Evolutionary conservation across 2,329 filamentous ascomycete genomes (phyloP).

Genomic region (Venturia asperata): DNA sequence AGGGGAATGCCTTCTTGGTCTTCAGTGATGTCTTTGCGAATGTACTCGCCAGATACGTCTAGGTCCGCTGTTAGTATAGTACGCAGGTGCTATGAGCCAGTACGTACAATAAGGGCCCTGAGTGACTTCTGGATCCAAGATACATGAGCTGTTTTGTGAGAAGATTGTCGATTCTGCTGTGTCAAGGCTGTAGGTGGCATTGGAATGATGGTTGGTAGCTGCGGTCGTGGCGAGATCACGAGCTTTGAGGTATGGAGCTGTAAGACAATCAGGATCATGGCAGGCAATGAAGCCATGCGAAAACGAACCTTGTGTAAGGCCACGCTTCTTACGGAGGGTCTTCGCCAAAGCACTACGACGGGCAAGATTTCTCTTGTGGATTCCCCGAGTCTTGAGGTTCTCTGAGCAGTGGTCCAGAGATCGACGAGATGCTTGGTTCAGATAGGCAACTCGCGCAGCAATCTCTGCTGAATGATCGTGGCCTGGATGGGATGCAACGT

Average conservation of each 20-base stretch:
- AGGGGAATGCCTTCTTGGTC: constrained; percentile 43
- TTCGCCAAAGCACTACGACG: constrained; percentile 37
- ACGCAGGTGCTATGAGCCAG: not conserved
- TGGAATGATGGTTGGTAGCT: constrained; percentile 27
- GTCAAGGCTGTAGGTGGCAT: constrained; percentile 27
- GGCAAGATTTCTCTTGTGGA: constrained; percentile 36
- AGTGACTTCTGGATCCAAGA: constrained; percentile 30
- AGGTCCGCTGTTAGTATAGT: not conserved
- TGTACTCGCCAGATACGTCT: constrained; percentile 45
- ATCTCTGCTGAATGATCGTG: constrained; percentile 33
- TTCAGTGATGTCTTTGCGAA: constrained; percentile 45
- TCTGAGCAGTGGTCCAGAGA: constrained; percentile 35
- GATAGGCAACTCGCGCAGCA: constrained; percentile 31
- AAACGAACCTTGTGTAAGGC: constrained; percentile 11
- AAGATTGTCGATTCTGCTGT: constrained; percentile 26
- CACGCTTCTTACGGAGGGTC: constrained; percentile 35
- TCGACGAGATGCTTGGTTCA: constrained; percentile 34
- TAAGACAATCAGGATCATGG: not conserved
- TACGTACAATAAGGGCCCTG: constrained; percentile 31
- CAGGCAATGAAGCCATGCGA: not conserved
- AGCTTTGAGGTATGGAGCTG: constrained; percentile 23
- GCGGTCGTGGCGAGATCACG: constrained; percentile 2
- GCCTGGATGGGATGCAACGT: constrained; percentile 33
- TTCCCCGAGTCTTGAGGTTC: constrained; percentile 33
- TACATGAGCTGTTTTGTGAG: constrained; percentile 30